A percentile compares a stretch with the other conserved stretches of the same genome.
Evolutionary conservation across 371 early-diverging fungal species (phyloP).

Genomic region (Syncephalastrum racemosum): DNA sequence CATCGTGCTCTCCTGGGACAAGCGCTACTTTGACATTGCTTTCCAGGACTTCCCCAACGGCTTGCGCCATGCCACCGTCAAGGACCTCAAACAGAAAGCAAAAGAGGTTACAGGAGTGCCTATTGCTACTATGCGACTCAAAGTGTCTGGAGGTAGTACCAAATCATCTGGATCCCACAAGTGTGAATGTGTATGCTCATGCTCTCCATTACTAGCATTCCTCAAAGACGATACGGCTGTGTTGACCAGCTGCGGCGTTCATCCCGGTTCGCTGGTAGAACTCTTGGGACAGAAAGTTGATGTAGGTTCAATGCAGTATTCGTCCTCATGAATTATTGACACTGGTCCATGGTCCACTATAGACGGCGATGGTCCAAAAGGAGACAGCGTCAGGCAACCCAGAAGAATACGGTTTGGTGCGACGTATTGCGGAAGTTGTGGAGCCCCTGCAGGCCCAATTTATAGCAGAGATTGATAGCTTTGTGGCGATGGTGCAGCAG

Average conservation of each 20-base stretch:
- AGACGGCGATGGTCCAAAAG: conserved; percentile 44
- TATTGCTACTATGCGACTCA: conserved; percentile 43
- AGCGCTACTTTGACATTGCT: conserved; percentile 29
- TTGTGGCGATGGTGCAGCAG: conserved; percentile 18
- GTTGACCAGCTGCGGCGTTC: conserved; percentile 53
- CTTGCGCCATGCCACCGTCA: conserved; percentile 38
- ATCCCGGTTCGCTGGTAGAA: conserved; percentile 43
- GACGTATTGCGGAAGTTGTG: conserved; percentile 30
- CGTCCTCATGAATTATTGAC: background rate
- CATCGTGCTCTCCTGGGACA: conserved; percentile 34
- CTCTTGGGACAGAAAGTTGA: conserved; percentile 56
- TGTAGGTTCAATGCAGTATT: conserved; percentile 35
- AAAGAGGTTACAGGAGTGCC: conserved; percentile 46
- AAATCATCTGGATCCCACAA: background rate
- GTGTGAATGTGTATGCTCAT: background rate
- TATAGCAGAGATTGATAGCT: conserved; percentile 18
- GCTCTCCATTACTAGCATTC: conserved; percentile 32
- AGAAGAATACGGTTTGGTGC: conserved; percentile 46
- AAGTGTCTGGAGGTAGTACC: conserved; percentile 45
- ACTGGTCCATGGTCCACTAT: conserved; percentile 1
- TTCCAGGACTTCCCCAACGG: conserved; percentile 36
- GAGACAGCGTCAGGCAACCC: conserved; percentile 56
- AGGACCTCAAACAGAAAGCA: conserved; percentile 41
- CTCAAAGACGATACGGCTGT: conserved; percentile 67
- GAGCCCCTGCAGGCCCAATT: conserved; percentile 18